A percentile compares a stretch with the other conserved stretches of the same genome.
These are phyloP conservation scores for Hymenoscyphus linearis DNA, from an alignment of 2,329 filamentous ascomycete genomes.

Conservation along the genomic window DNA sequence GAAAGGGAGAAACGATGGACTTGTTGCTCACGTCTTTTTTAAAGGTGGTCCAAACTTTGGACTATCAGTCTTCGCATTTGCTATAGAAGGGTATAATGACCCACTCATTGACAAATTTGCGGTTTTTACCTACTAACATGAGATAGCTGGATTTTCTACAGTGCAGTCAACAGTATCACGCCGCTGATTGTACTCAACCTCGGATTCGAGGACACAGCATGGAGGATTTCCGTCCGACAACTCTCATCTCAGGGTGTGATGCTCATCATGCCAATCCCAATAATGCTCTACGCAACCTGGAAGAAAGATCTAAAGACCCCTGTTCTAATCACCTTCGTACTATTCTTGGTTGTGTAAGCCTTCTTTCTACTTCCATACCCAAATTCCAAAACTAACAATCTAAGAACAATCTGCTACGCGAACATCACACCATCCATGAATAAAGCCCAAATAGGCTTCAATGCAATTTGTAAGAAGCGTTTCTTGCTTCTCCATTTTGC, in stretches of 20 bases:
- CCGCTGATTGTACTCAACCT: constrained; percentile 45
- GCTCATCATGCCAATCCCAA: constrained; percentile 38
- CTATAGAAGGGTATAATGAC: constrained; percentile 43
- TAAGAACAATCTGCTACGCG: constrained; percentile 41
- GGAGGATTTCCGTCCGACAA: constrained; percentile 44
- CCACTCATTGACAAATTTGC: too few relatives aligned
- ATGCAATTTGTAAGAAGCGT: constrained; percentile 34
- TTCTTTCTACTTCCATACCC: background rate
- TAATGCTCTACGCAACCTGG: constrained; percentile 41
- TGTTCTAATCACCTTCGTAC: constrained; percentile 40
- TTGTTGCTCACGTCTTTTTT: constrained; percentile 53
- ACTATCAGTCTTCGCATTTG: constrained; percentile 50
- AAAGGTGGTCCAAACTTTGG: constrained; percentile 47
- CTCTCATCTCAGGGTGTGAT: constrained; percentile 39
- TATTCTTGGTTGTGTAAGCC: constrained; percentile 43
- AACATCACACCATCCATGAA: constrained; percentile 41
- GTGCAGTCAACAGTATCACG: constrained; percentile 46
- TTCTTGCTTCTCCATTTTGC: background rate
- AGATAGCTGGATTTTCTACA: constrained; percentile 48
- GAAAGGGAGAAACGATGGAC: constrained; percentile 48
- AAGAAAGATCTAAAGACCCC: constrained; percentile 42
- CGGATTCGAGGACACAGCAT: constrained; percentile 42
- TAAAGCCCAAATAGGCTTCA: constrained; percentile 42
- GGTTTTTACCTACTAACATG: background rate
- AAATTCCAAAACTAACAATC: constrained; percentile 7